A percentile compares a stretch with the other conserved stretches of the same genome.
Conservation (phyloP, 345 rosid species). For the Odontarrhena argentea region DNA sequence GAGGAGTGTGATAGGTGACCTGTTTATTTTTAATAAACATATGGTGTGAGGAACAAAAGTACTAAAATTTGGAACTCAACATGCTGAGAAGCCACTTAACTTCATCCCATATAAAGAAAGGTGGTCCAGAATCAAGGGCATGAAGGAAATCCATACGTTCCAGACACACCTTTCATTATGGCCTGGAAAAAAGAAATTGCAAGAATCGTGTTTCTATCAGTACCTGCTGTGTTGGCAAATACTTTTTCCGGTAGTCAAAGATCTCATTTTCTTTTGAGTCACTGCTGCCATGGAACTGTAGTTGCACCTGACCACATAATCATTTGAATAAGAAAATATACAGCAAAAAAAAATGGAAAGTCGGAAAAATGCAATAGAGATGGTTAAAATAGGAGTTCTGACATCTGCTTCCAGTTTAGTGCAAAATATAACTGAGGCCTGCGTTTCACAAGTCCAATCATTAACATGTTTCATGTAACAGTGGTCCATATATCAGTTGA, state of each 20-base stretch:
- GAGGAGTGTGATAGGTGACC: conserved; percentile 98
- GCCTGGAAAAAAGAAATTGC: conserved; percentile 19
- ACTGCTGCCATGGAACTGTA: conserved; percentile 66
- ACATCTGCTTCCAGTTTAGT: conserved; percentile 1
- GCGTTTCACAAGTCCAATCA: conserved; percentile 1
- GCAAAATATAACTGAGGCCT: not conserved
- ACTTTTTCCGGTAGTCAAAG: conserved; percentile 89
- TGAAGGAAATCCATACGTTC: conserved; percentile 12
- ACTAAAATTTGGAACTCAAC: conserved; percentile 25
- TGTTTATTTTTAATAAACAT: conserved; percentile 41
- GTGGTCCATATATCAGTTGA: conserved; percentile 20
- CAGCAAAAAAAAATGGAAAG: not conserved
- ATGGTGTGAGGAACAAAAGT: conserved; percentile 6
- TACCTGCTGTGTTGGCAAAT: conserved; percentile 98
- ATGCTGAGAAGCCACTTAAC: conserved; percentile 11
- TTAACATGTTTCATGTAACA: conserved; percentile 14
- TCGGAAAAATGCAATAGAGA: not conserved
- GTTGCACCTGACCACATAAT: conserved; percentile 71
- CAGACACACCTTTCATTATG: not conserved
- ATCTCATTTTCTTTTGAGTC: conserved; percentile 73
- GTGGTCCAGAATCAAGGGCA: conserved; percentile 19
- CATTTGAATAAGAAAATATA: conserved; percentile 19
- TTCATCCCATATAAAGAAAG: conserved; percentile 10
- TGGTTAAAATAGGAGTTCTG: not conserved
- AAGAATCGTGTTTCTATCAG: conserved; percentile 16